Evolutionary conservation across 768 basidiomycete species (phyloP).

Genomic region (Calocybe gangraenosa): DNA sequence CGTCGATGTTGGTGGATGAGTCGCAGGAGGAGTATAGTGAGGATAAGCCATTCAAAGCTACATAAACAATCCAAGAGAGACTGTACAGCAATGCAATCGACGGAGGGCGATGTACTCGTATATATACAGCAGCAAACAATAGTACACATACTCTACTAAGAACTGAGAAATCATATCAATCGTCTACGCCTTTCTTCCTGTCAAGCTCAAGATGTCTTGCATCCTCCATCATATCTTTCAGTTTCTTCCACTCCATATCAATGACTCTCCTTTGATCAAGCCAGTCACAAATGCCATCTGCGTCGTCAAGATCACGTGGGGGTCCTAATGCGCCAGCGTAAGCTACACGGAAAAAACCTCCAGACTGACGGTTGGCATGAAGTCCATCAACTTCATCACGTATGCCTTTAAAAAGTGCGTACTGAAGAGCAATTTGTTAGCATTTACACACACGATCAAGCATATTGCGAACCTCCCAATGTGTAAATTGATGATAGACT

Average conservation of each 20-base stretch:
- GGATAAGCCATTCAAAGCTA: constrained; percentile 21
- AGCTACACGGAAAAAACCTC: constrained; percentile 56
- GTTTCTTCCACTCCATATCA: constrained; percentile 62
- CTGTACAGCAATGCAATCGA: too few relatives aligned
- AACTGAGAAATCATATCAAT: constrained; percentile 22
- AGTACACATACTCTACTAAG: background rate
- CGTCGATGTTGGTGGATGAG: constrained; percentile 36
- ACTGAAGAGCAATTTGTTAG: constrained; percentile 34
- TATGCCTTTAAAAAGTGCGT: constrained; percentile 59
- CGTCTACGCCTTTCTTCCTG: constrained; percentile 40
- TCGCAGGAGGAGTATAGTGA: constrained; percentile 22
- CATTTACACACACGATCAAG: background rate
- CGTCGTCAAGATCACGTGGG: constrained; percentile 64
- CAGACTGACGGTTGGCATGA: constrained; percentile 29
- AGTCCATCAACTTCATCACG: constrained; percentile 55
- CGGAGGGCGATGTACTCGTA: too few relatives aligned
- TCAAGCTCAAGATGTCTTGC: constrained; percentile 60
- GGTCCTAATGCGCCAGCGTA: constrained; percentile 50
- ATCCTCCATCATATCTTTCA: constrained; percentile 71
- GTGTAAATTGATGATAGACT: constrained; percentile 68
- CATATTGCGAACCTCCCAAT: constrained; percentile 70
- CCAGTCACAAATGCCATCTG: constrained; percentile 82
- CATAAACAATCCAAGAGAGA: too few relatives aligned
- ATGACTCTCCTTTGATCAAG: constrained; percentile 67
- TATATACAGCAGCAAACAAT: too few relatives aligned